Base-by-base conservation (phyloP, 805 yeast species). In the Osmozyma mogii region DNA sequence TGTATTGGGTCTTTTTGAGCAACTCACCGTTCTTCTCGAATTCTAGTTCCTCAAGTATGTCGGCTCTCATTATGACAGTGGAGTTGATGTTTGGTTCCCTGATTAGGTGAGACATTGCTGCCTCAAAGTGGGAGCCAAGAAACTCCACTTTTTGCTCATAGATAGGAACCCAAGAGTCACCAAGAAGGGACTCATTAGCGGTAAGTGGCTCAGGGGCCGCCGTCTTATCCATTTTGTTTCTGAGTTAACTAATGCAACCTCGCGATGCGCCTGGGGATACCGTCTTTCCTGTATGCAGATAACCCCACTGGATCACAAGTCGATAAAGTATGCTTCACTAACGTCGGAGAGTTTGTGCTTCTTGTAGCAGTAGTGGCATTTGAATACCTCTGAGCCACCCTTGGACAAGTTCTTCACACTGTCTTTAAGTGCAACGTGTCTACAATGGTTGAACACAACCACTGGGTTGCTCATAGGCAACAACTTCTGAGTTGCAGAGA, bases 11-110 rank as follows among this genome's bases (percentile, higher is more conserved):
- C n/a, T n/a, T n/a, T n/a, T n/a, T n/a, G n/a, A n/a, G n/a, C n/a
- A n/a, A n/a, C n/a, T n/a, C 58, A 6, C 53, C 45, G 5, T 45
- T 53, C 1, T 58, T 51, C 14, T 55, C 64, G 44, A 62, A 74
- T 5, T 45, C 54, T 32, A 58, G 58, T 41, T 76, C 80, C 25
- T 63, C 61, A 26, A 83, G 50, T 15, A 87, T 74, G 55, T 89
- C 96, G 0, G 96, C 94, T 41, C 97, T 62, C 55, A 89, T 61
- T 19, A 88, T 81, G 20, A 85, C 92, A 0, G 96, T 82, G 8
- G 96, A 88, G 56, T 88, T 89, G 56, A 85, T 82, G 50, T 87
- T 83, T 11, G 96, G 96, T 40, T 84, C 84, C 35, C 70, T 66
- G 31, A 85, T 81, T 36, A 85, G 65, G 52, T 84, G 83, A 25